Conservation (phyloP, 2,329 filamentous ascomycete genomes). For the Ceratocystis lukuohia region DNA sequence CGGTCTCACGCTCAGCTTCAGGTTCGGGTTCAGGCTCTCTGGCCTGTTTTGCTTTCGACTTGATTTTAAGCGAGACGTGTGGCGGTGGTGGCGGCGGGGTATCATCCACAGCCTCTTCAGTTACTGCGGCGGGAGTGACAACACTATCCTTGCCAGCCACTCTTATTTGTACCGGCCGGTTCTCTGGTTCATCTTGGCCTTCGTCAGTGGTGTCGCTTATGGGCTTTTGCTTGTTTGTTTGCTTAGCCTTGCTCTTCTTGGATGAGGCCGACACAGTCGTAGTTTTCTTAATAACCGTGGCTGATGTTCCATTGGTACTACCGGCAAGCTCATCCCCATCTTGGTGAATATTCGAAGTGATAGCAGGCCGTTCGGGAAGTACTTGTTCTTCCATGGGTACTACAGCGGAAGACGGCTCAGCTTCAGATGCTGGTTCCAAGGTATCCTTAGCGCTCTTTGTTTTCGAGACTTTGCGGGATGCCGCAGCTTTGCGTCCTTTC, state of each 20-base stretch:
- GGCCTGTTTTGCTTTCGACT: not conserved
- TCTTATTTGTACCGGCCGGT: conserved; percentile 13
- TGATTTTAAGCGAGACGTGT: not conserved
- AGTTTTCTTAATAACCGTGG: conserved; percentile 29
- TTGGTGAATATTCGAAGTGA: not conserved
- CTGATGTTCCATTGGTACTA: conserved; percentile 32
- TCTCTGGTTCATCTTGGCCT: conserved; percentile 2
- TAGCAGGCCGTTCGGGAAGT: not conserved
- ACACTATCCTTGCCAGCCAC: not conserved
- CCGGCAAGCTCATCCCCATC: conserved; percentile 28
- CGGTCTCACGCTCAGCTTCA: not conserved
- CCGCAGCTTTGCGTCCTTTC: conserved; percentile 39
- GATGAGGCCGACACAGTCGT: conserved; percentile 24
- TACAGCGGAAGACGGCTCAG: not conserved
- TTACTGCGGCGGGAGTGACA: not conserved
- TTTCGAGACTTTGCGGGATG: conserved; percentile 39
- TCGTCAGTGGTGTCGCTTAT: not conserved
- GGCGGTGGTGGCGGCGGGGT: conserved; percentile 5
- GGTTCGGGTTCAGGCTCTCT: conserved; percentile 1
- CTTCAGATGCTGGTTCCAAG: conserved; percentile 27
- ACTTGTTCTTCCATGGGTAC: not conserved
- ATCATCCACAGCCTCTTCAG: not conserved
- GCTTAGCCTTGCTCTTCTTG: conserved; percentile 21
- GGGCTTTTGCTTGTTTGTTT: conserved; percentile 20
- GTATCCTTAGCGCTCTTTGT: conserved; percentile 32